phyloP scores from a whole-genome alignment of 306 rosid genomes.

The Biancaea sappan region DNA sequence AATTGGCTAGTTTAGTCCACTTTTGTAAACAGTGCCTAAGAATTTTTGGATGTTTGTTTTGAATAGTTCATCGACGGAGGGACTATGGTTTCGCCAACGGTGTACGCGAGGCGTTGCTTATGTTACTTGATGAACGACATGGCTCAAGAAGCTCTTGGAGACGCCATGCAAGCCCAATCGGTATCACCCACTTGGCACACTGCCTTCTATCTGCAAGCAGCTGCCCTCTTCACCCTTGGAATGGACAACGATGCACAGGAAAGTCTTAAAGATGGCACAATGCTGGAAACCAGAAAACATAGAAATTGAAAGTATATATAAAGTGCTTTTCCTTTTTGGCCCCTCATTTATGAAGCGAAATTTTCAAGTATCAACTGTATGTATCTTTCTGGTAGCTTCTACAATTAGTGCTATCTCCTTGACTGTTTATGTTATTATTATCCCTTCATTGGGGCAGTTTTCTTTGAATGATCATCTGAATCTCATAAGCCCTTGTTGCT shows the following conservation, averaged over 20 bases:
- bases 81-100: conserved; percentile 91
- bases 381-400: conserved; percentile 39
- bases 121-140: conserved; percentile 88
- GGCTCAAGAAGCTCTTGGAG: conserved; percentile 98
- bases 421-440: conserved; percentile 13
- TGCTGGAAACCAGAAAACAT: conserved; percentile 70
- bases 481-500: conserved; percentile 32
- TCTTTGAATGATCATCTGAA: conserved; percentile 33
- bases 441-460: conserved; percentile 11
- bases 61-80: conserved; percentile 91
- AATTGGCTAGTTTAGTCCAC: too few species aligned
- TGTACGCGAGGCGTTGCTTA: conserved; percentile 86
- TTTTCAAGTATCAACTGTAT: conserved; percentile 36
- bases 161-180: conserved; percentile 96
- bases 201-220: conserved; percentile 94
- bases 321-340: conserved; percentile 42
- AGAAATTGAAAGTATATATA: conserved; percentile 75
- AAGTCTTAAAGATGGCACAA: conserved; percentile 87
- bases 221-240: conserved; percentile 88
- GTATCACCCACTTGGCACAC: conserved; percentile 84
- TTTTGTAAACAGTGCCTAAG: too few species aligned
- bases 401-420: conserved; percentile 26
- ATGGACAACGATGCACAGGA: conserved; percentile 96
- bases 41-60: conserved; percentile 19
- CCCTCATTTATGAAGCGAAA: conserved; percentile 31